Percentiles rank a stretch among this genome's conserved stretches.
Conservation (phyloP, 2,329 filamentous ascomycete species). For the Pyricularia pennisetigena region DNA sequence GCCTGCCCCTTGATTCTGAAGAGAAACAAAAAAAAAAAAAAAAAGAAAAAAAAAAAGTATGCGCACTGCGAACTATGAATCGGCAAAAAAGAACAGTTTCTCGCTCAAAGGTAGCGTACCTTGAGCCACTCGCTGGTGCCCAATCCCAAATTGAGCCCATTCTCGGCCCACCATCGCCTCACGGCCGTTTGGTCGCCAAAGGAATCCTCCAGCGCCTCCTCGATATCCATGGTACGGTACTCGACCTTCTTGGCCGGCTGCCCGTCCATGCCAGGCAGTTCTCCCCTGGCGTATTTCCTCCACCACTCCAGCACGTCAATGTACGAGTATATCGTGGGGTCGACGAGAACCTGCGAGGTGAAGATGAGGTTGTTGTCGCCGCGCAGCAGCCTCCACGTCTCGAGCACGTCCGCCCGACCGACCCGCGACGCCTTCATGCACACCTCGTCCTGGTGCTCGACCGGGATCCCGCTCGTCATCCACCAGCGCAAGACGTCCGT, state of each 20-base stretch:
- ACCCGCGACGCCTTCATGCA: conserved; percentile 77
- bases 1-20: not conserved
- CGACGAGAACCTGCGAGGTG: conserved; percentile 47
- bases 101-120: conserved; percentile 53
- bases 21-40: too few species aligned
- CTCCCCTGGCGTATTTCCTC: conserved; percentile 56
- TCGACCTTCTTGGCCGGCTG: conserved; percentile 62
- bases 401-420: conserved; percentile 74
- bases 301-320: conserved; percentile 87
- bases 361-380: conserved; percentile 41
- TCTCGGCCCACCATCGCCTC: conserved; percentile 77
- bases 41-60: not conserved
- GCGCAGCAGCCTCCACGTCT: conserved; percentile 69
- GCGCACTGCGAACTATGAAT: not conserved
- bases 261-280: conserved; percentile 43
- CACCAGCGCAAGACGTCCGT: conserved; percentile 77
- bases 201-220: conserved; percentile 86
- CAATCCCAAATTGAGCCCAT: conserved; percentile 71
- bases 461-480: conserved; percentile 71
- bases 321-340: conserved; percentile 80
- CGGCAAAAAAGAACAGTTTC: not conserved
- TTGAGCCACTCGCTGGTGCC: conserved; percentile 88
- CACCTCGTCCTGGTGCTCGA: conserved; percentile 71
- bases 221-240: conserved; percentile 92
- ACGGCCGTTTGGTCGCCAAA: conserved; percentile 62